Evolutionary conservation across 2,329 filamentous ascomycete species (phyloP).

Genomic region (Fusarium sp.): DNA sequence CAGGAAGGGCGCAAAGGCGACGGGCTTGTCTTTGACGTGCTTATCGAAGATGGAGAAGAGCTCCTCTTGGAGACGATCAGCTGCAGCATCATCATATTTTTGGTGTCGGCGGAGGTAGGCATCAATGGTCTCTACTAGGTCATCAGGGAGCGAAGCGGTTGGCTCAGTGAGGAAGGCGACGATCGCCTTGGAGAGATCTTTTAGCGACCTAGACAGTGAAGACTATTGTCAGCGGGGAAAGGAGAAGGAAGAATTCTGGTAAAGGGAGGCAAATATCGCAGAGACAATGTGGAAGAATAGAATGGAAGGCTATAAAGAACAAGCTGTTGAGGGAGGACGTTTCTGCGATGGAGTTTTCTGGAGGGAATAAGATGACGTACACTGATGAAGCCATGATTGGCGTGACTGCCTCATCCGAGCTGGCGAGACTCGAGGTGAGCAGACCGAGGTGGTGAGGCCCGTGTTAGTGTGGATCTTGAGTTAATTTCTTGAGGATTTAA

Average conservation of each 20-base stretch:
- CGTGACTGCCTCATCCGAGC: slow-evolving; percentile 48
- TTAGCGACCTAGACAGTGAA: slow-evolving; percentile 63
- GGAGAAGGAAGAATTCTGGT: slow-evolving; percentile 4
- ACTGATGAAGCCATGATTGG: slow-evolving; percentile 49
- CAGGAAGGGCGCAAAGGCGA: slow-evolving; percentile 76
- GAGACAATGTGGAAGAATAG: slow-evolving; percentile 30
- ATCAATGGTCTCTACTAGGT: slow-evolving; percentile 72
- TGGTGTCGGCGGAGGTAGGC: slow-evolving; percentile 77
- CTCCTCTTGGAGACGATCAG: slow-evolving; percentile 81
- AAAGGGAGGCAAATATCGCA: slow-evolving; percentile 23
- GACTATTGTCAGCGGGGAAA: slow-evolving; percentile 38
- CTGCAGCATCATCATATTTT: slow-evolving; percentile 74
- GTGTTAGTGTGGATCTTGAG: slow-evolving; percentile 41
- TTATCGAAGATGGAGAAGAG: slow-evolving; percentile 75
- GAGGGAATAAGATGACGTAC: slow-evolving; percentile 45
- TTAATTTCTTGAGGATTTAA: slow-evolving; percentile 22
- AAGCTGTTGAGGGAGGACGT: slow-evolving; percentile 24
- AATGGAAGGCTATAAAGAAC: slow-evolving; percentile 29
- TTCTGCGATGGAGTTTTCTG: slow-evolving; percentile 42
- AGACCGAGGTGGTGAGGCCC: slow-evolving; percentile 42
- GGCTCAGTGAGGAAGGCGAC: slow-evolving; percentile 63
- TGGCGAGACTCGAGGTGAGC: slow-evolving; percentile 40
- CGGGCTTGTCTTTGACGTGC: slow-evolving; percentile 68
- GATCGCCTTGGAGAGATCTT: slow-evolving; percentile 72
- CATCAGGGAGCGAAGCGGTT: slow-evolving; percentile 73